These are phyloP conservation scores for Phaffia rhodozyma DNA, from an alignment of 1,284 basidiomycete genomes.

Conservation along the genomic window DNA sequence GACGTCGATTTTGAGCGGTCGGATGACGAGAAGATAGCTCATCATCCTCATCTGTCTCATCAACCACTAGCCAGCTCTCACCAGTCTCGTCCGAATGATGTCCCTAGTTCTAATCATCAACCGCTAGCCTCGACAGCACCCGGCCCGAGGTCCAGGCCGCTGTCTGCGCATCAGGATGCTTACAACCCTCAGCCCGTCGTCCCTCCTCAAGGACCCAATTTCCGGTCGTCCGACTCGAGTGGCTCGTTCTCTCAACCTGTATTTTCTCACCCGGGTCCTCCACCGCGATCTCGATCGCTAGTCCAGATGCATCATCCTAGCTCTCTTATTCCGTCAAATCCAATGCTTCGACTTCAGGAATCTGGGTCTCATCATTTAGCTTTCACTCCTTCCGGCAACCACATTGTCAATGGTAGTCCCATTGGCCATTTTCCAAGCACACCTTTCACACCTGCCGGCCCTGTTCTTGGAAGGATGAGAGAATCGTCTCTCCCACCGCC, in stretches of 20 bases:
- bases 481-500: not conserved
- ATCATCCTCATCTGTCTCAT: too few relatives aligned
- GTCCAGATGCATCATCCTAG: not conserved
- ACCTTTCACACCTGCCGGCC: not conserved
- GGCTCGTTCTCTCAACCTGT: not conserved
- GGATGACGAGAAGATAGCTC: too few relatives aligned
- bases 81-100: too few relatives aligned
- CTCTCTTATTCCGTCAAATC: not conserved
- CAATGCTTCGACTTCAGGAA: not conserved
- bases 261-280: not conserved
- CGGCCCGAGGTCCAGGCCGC: too few relatives aligned
- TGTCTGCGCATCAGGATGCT: too few relatives aligned
- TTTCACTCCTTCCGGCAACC: not conserved
- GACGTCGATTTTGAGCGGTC: too few relatives aligned
- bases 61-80: too few relatives aligned
- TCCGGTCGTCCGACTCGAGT: not conserved
- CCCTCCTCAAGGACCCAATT: not conserved
- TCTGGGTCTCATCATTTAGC: slow-evolving; percentile 1
- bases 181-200: not conserved
- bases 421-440: not conserved
- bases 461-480: not conserved
- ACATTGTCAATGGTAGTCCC: not conserved
- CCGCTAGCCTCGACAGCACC: too few relatives aligned
- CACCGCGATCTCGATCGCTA: not conserved
- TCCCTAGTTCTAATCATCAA: too few relatives aligned